Conservation (phyloP, 208 protist genomes). For the Crithidia bombi region DNA sequence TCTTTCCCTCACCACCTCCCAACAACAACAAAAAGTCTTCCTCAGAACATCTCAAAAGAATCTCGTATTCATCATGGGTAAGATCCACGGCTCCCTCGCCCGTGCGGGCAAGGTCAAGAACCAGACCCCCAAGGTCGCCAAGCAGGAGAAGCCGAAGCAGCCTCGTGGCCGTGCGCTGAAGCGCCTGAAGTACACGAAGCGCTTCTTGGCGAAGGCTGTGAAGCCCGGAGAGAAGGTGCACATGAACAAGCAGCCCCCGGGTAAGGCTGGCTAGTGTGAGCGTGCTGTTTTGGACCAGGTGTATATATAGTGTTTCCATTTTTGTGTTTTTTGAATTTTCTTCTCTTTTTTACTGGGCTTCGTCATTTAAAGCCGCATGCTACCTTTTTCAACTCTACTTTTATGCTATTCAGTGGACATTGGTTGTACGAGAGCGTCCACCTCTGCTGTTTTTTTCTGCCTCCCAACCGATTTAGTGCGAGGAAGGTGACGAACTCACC, state of each 20-base stretch:
- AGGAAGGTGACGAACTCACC: neutral
- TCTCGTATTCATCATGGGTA: constrained; percentile 86
- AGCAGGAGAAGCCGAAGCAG: constrained; percentile 96
- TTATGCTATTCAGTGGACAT: neutral
- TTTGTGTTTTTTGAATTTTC: neutral
- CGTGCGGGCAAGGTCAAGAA: constrained; percentile 99
- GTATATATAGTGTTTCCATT: neutral
- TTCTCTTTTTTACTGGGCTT: constrained; percentile 7
- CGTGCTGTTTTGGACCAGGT: neutral
- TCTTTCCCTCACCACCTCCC: neutral
- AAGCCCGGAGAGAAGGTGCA: constrained; percentile 93
- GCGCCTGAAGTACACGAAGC: constrained; percentile 97
- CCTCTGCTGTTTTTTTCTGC: constrained; percentile 4
- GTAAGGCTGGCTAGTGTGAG: constrained; percentile 91
- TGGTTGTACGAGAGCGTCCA: constrained; percentile 20
- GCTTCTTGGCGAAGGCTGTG: constrained; percentile 95
- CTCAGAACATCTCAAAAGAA: neutral
- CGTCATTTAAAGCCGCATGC: constrained; percentile 6
- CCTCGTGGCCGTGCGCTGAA: constrained; percentile 96
- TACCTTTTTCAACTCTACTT: constrained; percentile 29
- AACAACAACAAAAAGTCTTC: too few species aligned
- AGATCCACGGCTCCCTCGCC: constrained; percentile 98
- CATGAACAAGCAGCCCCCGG: constrained; percentile 93
- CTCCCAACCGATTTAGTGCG: neutral
- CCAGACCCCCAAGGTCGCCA: constrained; percentile 97